phyloP scores from a whole-genome alignment of 768 basidiomycete species.

The Leccinum rimulosum region DNA sequence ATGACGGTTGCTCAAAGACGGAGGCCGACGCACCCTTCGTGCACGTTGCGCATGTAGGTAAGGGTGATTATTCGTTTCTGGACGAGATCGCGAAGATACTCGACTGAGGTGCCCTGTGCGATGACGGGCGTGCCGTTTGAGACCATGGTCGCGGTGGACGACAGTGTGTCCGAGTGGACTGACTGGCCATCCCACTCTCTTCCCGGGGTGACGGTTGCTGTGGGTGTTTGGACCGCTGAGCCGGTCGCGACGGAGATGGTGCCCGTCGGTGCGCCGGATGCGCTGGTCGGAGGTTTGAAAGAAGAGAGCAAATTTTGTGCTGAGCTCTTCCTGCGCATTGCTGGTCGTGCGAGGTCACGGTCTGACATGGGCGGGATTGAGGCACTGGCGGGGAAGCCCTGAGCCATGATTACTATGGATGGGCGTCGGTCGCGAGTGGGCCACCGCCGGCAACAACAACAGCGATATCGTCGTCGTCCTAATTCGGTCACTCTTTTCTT shows the following conservation, averaged over 20 bases:
- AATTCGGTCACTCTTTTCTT: conserved; percentile 15
- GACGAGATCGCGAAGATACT: conserved; percentile 75
- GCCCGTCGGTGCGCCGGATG: conserved; percentile 26
- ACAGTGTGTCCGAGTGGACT: conserved; percentile 45
- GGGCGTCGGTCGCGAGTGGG: conserved; percentile 6
- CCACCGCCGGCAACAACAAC: not conserved
- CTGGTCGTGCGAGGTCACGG: conserved; percentile 40
- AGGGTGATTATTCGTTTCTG: conserved; percentile 84
- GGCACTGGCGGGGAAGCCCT: conserved; percentile 17
- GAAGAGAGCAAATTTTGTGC: conserved; percentile 80
- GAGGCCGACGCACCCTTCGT: conserved; percentile 67
- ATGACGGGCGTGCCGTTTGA: conserved; percentile 30
- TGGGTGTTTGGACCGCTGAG: conserved; percentile 33
- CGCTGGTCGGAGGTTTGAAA: conserved; percentile 47
- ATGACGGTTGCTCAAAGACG: not conserved
- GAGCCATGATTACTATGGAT: conserved; percentile 9
- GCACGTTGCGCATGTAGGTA: conserved; percentile 80
- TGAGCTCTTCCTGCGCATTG: conserved; percentile 82
- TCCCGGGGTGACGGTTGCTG: conserved; percentile 38
- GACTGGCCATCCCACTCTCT: conserved; percentile 78
- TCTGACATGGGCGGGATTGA: conserved; percentile 31
- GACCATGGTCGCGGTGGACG: conserved; percentile 40
- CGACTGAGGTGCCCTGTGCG: conserved; percentile 67
- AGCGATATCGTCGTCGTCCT: conserved; percentile 6
- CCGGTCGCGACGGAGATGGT: conserved; percentile 36